Percentiles rank a stretch among this genome's conserved stretches.
phyloP scores from a whole-genome alignment of 192 early-diverging fungal species.

The Backusella liffmaniae region DNA sequence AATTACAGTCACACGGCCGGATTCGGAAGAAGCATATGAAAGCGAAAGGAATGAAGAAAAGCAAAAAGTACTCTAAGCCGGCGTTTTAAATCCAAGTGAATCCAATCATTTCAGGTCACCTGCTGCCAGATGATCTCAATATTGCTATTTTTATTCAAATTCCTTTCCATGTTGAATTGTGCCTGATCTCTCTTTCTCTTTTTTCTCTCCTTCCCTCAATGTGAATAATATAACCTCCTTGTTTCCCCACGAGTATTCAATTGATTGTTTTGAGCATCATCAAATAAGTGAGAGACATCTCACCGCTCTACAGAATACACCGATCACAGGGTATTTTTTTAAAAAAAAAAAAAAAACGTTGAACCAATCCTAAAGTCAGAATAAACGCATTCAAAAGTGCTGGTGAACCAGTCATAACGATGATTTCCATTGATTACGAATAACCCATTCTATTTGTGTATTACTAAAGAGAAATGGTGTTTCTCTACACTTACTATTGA shows the following conservation, averaged over 20 bases:
- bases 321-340: neutral
- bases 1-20: conserved; percentile 1
- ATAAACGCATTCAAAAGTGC: neutral
- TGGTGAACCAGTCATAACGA: neutral
- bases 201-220: neutral
- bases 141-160: conserved; percentile 2
- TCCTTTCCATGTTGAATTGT: neutral
- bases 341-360: neutral
- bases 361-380: neutral
- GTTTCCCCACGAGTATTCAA: neutral
- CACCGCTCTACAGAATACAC: neutral
- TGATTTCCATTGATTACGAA: neutral
- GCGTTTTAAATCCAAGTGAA: conserved; percentile 2
- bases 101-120: neutral
- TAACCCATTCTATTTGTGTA: neutral
- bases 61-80: neutral
- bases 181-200: neutral
- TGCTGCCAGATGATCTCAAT: neutral
- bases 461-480: neutral
- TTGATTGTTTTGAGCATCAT: neutral
- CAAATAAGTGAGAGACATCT: no score
- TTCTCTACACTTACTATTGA: neutral
- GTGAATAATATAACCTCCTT: neutral
- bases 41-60: conserved; percentile 2
- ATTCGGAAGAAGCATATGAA: conserved; percentile 7